Percentiles rank a stretch among this genome's conserved stretches.
phyloP scores from a whole-genome alignment of 306 rosid genomes.

The Acacia acuminata region DNA sequence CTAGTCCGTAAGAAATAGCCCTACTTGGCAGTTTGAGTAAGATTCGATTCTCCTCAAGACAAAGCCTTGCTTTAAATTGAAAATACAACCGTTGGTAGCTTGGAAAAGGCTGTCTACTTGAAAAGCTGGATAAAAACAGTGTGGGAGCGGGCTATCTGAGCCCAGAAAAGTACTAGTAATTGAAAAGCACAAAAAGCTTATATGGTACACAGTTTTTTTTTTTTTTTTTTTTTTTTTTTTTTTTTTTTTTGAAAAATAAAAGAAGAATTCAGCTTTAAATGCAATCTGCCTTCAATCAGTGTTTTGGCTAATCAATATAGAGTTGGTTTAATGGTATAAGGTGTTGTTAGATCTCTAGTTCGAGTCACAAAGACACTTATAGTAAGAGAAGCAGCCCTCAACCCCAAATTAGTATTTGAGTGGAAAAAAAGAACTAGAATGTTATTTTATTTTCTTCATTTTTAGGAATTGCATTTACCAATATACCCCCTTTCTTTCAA shows the following conservation, averaged over 20 bases:
- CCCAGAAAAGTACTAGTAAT: background rate
- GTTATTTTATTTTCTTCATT: no score
- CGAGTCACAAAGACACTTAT: no score
- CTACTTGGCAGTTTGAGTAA: background rate
- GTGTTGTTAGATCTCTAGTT: no score
- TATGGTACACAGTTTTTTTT: background rate
- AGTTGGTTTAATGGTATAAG: no score
- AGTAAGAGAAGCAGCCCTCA: no score
- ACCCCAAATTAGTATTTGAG: no score
- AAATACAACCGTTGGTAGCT: background rate
- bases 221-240: background rate
- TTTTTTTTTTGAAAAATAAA: background rate
- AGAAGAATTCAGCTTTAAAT: background rate
- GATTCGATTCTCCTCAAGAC: background rate
- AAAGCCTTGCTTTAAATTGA: conserved; percentile 7
- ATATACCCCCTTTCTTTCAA: background rate
- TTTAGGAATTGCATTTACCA: background rate
- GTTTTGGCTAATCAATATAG: no score
- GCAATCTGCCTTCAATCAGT: background rate
- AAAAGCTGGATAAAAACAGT: background rate
- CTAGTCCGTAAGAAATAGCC: background rate
- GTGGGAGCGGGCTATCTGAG: background rate
- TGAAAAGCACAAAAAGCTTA: background rate
- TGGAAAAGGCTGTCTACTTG: background rate
- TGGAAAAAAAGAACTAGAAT: background rate